Percentiles rank a stretch among this genome's conserved stretches.
Evolutionary conservation across 768 basidiomycete genomes (phyloP).

Genomic region (Xerocomellus dryophilus): DNA sequence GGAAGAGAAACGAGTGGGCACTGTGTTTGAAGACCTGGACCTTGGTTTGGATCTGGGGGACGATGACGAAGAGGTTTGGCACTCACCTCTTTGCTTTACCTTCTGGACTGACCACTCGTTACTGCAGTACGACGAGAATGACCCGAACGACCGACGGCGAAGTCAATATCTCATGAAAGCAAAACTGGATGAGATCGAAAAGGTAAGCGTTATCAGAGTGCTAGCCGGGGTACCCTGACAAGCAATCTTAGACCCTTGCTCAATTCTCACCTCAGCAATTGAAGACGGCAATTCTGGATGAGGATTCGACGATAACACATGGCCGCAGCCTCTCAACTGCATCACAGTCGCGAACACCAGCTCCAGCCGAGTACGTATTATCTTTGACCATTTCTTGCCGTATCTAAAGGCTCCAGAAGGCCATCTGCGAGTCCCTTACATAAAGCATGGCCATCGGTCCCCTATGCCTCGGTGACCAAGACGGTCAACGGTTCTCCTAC

Average conservation of each 20-base stretch:
- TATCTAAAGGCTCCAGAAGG: slow-evolving; percentile 12
- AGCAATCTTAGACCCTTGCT: slow-evolving; percentile 49
- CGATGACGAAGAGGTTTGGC: slow-evolving; percentile 44
- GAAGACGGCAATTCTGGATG: slow-evolving; percentile 19
- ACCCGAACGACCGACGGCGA: slow-evolving; percentile 69
- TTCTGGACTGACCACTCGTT: slow-evolving; percentile 15
- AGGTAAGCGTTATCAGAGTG: slow-evolving; percentile 38
- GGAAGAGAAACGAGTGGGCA: slow-evolving; percentile 46
- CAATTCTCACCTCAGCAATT: slow-evolving; percentile 59
- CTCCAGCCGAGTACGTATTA: slow-evolving; percentile 21
- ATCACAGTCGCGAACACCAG: slow-evolving; percentile 10
- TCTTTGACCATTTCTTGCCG: slow-evolving; percentile 3
- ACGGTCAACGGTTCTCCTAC: slow-evolving; percentile 20
- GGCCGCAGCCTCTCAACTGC: slow-evolving; percentile 13
- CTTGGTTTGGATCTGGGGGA: slow-evolving; percentile 41
- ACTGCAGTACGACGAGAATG: slow-evolving; percentile 60
- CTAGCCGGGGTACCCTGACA: slow-evolving; percentile 9
- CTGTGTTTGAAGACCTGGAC: slow-evolving; percentile 45
- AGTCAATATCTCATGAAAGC: slow-evolving; percentile 75
- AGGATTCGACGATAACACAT: slow-evolving; percentile 23
- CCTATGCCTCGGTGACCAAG: slow-evolving; percentile 37
- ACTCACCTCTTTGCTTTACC: not conserved
- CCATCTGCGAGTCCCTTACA: slow-evolving; percentile 9
- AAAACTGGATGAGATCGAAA: slow-evolving; percentile 77
- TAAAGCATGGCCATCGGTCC: slow-evolving; percentile 44